Evolutionary conservation across 140 eudicot genomes (phyloP), one percentile per base, ranked within the genome.

Genomic region (Oenanthe javanica): DNA sequence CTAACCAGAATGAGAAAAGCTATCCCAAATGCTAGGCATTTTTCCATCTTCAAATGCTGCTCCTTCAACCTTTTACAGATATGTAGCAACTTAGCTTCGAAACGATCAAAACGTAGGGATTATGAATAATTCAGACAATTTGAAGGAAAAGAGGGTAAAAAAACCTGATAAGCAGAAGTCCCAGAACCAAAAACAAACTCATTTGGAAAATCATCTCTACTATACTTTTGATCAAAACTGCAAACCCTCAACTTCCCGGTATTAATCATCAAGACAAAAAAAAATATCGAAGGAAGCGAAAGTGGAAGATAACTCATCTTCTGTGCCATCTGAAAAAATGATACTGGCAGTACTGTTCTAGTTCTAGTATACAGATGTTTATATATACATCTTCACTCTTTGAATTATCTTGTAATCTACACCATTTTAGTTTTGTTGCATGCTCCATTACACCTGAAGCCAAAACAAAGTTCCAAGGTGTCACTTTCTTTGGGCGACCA

Each of bases 11-110:
- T 86, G 92, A 77, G 89, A 85, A 69, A 79, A 88, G 48, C 88
- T 88, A 84, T 90, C 92, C 85, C 85, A 88, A 70, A 83, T 88
- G 70, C 91, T 87, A 40, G 80, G 81, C 71, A 67, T 83, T 76
- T 93, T 89, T 84, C 96, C 96, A 83, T 89, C 93, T 83, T 89
- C 89, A 48, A 86, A 67, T 72, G 84, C 91, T 14, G 96, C 96
- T 66, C 96, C 93, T 76, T 91, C 93, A 79, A 88, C 89, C 91
- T 86, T 47, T 23, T 12, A 14, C 23, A 69, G 14, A 69, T 13
- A 50, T 31, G 19, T 25, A 43, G 15, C 2, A 4, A 47, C 4
- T 47, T 23, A 49, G 64, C 45, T 75, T 36, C 25, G 3, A 25
- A 31, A 48, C 15, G n/a, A 69, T 27, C 45, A 38, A 36, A 27